Conservation (phyloP, 257 asterid species). For the Nicotiana paniculata region DNA sequence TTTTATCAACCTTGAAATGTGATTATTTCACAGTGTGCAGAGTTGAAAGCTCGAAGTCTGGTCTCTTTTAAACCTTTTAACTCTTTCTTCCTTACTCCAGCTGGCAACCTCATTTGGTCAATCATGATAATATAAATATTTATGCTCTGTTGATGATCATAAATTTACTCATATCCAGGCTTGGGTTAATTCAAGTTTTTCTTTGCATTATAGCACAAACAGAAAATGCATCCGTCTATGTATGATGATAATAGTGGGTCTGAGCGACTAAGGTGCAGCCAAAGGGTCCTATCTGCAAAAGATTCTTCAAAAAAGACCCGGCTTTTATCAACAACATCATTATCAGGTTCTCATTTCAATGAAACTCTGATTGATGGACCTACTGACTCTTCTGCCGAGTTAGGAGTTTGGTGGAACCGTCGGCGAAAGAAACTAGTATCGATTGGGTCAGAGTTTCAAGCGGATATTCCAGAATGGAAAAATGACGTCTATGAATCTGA, state of each 20-base stretch:
- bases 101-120: background rate
- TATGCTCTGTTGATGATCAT: slow-evolving; percentile 1
- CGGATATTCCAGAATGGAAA: slow-evolving; percentile 36
- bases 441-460: slow-evolving; percentile 40
- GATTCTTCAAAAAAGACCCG: slow-evolving; percentile 32
- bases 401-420: slow-evolving; percentile 18
- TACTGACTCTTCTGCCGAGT: slow-evolving; percentile 28
- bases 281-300: slow-evolving; percentile 52
- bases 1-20: background rate
- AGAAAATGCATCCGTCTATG: slow-evolving; percentile 82
- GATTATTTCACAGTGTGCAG: background rate
- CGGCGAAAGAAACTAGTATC: slow-evolving; percentile 29
- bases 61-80: background rate
- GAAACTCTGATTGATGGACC: slow-evolving; percentile 13
- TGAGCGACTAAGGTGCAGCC: slow-evolving; percentile 64
- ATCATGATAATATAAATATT: background rate
- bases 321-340: slow-evolving; percentile 16
- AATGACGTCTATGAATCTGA: slow-evolving; percentile 37
- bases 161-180: background rate
- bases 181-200: slow-evolving; percentile 18
- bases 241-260: slow-evolving; percentile 47
- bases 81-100: background rate
- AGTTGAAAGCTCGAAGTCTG: background rate
- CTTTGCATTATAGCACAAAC: slow-evolving; percentile 53
- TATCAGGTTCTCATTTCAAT: slow-evolving; percentile 28